Evolutionary conservation across 805 yeast genomes (phyloP), one percentile per base, ranked within the genome.

Genomic region (Ogataea parapolymorpha): DNA sequence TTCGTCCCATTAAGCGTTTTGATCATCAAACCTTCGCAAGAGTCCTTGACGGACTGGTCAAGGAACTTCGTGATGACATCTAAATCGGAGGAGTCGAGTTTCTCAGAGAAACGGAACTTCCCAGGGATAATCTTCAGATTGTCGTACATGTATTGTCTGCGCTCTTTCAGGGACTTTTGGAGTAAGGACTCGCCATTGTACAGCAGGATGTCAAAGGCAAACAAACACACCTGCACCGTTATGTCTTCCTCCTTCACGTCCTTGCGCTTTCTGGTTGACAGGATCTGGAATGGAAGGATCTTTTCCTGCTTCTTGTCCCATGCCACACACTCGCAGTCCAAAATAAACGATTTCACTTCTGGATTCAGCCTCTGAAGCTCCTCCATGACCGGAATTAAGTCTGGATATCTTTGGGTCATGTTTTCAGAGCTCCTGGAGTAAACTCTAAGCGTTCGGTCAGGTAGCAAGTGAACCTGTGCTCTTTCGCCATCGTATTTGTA

Each of bases 401-500:
- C 99, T 0, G 99, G 99, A 59, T 93, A 93, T 56, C 96, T 70
- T 58, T 85, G 88, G 0, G 96, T 83, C 99, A 93, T 93, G 62
- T 93, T 91, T 66, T 93, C 99, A 37, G 95, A 87, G 63, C 91
- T 93, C 63, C 99, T 77, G 2, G 97, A 90, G 62, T 87, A 93
- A 10, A 93, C 83, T 41, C 76, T 72, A 52, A 88, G 81, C 9
- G 72, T 63, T 2, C 93, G 91, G 52, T 74, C 74, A 0, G 72
- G 62, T 11, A 86, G 62, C 22, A 83, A 62, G 62, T 93, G 99
- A 9, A 93, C 82, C 61, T 93, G 99, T 0, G 98, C 98, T 54
- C 99, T 76, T 65, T 93, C 99, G 32, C 99, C 99, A 61, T 93
- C 99, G 56, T 93, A 93, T 58, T 93, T 93, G 66, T 90, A 93